These are phyloP conservation scores for Aquilaria agallochum DNA, from an alignment of 441 rosid species.

Conservation along the genomic window DNA sequence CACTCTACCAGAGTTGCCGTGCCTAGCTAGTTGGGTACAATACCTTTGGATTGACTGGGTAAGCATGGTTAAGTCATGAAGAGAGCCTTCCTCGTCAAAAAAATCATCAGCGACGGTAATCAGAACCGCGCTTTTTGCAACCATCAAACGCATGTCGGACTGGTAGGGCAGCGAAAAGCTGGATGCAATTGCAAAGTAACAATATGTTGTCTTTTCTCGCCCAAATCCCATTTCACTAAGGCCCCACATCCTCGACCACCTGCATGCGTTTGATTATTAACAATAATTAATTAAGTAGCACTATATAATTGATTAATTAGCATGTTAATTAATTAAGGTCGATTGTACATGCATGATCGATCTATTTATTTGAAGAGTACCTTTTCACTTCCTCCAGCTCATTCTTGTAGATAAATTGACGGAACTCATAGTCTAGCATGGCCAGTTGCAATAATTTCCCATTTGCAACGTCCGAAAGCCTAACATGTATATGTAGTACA, in stretches of 20 bases:
- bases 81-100: slow-evolving; percentile 50
- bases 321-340: too few relatives aligned
- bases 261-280: slow-evolving; percentile 12
- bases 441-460: slow-evolving; percentile 42
- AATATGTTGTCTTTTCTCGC: slow-evolving; percentile 54
- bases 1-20: too few relatives aligned
- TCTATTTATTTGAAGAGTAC: slow-evolving; percentile 16
- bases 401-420: slow-evolving; percentile 37
- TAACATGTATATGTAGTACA: slow-evolving; percentile 3
- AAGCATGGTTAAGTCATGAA: slow-evolving; percentile 40
- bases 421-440: slow-evolving; percentile 25
- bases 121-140: slow-evolving; percentile 44
- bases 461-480: slow-evolving; percentile 28
- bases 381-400: slow-evolving; percentile 47
- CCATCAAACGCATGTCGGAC: slow-evolving; percentile 25
- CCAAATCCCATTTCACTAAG: slow-evolving; percentile 63
- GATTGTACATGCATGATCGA: too few relatives aligned
- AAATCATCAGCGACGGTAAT: slow-evolving; percentile 73
- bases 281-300: neutral
- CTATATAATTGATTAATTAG: too few relatives aligned
- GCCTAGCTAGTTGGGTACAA: neutral
- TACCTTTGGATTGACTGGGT: slow-evolving; percentile 49
- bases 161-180: slow-evolving; percentile 33
- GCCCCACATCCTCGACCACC: slow-evolving; percentile 51
- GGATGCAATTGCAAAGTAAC: slow-evolving; percentile 52